Conservation (phyloP, 129 eudicot genomes). For the Dittrichia graveolens region DNA sequence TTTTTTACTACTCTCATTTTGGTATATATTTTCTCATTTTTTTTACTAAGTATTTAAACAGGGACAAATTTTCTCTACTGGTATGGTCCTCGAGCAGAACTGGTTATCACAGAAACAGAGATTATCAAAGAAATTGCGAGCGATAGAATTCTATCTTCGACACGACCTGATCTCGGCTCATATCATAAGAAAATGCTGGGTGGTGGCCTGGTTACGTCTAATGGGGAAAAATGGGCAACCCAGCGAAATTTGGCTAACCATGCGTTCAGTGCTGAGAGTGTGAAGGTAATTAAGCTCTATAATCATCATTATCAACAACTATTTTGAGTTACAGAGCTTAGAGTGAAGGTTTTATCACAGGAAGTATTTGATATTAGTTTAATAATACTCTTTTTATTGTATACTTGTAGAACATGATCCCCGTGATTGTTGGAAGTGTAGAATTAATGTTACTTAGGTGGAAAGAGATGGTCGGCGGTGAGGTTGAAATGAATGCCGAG, state of each 20-base stretch:
- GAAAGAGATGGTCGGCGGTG: constrained; percentile 25
- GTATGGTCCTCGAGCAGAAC: constrained; percentile 47
- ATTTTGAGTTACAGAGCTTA: no score
- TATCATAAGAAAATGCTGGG: constrained; percentile 41
- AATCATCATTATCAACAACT: background rate
- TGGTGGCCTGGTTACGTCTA: constrained; percentile 43
- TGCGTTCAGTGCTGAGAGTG: constrained; percentile 50
- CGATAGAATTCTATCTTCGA: constrained; percentile 29
- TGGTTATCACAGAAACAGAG: constrained; percentile 55
- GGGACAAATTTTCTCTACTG: constrained; percentile 52
- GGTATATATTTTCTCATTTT: background rate
- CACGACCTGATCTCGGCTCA: constrained; percentile 31
- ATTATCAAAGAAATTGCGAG: constrained; percentile 50
- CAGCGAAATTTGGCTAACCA: constrained; percentile 52
- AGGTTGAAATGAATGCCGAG: constrained; percentile 36
- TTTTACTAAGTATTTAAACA: background rate
- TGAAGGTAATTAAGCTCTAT: constrained; percentile 39
- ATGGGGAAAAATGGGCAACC: constrained; percentile 53
- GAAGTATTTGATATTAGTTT: background rate
- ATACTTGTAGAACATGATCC: constrained; percentile 29
- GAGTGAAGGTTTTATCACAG: no score
- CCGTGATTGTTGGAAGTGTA: constrained; percentile 35
- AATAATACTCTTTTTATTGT: background rate
- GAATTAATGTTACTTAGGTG: constrained; percentile 37
- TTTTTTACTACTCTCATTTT: background rate